phyloP scores from a whole-genome alignment of 225 moss, liverwort and hornwort species.

The Pleurozium schreberi region DNA sequence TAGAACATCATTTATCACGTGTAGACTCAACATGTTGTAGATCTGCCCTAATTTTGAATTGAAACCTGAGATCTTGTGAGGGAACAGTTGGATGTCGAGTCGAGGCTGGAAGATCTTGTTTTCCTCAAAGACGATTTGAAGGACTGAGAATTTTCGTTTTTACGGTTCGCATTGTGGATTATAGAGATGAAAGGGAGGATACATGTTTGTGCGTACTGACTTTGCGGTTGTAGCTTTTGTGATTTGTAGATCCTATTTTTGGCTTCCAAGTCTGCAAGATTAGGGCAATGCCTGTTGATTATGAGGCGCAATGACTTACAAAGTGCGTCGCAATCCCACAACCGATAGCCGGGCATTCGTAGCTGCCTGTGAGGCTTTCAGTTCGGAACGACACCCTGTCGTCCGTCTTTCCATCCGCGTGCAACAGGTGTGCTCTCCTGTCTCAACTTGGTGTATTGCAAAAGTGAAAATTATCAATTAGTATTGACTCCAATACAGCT shows the following conservation, averaged over 20 bases:
- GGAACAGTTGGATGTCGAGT: background rate
- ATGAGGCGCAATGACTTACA: background rate
- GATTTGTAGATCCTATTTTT: background rate
- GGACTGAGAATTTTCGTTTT: background rate
- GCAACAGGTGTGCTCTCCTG: slow-evolving; percentile 38
- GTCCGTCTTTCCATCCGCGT: slow-evolving; percentile 19
- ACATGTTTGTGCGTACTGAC: background rate
- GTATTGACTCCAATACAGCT: background rate
- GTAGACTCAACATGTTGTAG: background rate
- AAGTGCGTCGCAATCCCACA: slow-evolving; percentile 31
- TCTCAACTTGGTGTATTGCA: background rate
- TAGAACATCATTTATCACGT: background rate
- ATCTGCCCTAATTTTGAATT: background rate
- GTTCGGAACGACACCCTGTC: slow-evolving; percentile 27
- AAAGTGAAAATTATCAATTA: background rate
- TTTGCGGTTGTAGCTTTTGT: background rate
- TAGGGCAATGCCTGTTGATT: slow-evolving; percentile 16
- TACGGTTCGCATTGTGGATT: background rate
- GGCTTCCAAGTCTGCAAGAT: background rate
- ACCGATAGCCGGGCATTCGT: slow-evolving; percentile 58
- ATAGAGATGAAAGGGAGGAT: background rate
- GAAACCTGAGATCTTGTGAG: background rate
- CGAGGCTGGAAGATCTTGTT: background rate
- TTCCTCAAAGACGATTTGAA: background rate
- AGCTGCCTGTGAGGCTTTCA: slow-evolving; percentile 41